Evolutionary conservation across 371 early-diverging fungal genomes (phyloP), one percentile per base, ranked within the genome.

Genomic region (Lichtheimia hyalospora): DNA sequence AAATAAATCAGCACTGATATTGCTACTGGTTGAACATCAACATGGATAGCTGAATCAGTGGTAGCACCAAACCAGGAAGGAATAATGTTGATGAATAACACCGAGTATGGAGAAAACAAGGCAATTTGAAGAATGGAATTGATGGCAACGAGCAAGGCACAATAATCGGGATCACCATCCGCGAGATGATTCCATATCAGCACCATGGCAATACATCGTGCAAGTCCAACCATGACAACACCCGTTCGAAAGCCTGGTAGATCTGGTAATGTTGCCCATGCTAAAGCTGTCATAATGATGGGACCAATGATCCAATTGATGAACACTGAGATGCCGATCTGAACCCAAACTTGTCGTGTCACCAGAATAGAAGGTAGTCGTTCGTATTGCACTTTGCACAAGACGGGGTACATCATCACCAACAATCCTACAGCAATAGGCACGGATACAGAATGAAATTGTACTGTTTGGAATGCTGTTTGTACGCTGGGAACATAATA

Each of bases 201-300:
- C 10, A 92, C 92, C 90, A 90, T 92, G n/a, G 90, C 92, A 65
- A 89, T 92, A 64, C 91, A 89, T 61, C 83, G 62, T 24, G 87
- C 89, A 15, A 82, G 58, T 1, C 91, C 92, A 21, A 92, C 86
- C 68, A 92, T 76, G 14, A 92, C 81, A n/a, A 90, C 81, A 10
- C 92, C 92, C 0, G 80, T 84, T 23, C 91, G 82, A 53, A 87
- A 85, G 6, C 79, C 85, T 28, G 84, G 82, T 15, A 89, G 68
- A 65, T 92, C 92, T 20, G 85, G 86, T 1, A 90, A 67, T 5
- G 87, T 84, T 27, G 80, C 81, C 90, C 90, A 92, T 0, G 89
- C 92, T 13, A 92, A 63, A 8, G 71, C 86, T 5, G 84, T 79
- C 91, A 90, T 90, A 23, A 89, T 18, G 10, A 88, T 70, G 1